These are phyloP conservation scores for Aspergillus kassunensis DNA, from an alignment of 495 filamentous ascomycete species.

Conservation along the genomic window DNA sequence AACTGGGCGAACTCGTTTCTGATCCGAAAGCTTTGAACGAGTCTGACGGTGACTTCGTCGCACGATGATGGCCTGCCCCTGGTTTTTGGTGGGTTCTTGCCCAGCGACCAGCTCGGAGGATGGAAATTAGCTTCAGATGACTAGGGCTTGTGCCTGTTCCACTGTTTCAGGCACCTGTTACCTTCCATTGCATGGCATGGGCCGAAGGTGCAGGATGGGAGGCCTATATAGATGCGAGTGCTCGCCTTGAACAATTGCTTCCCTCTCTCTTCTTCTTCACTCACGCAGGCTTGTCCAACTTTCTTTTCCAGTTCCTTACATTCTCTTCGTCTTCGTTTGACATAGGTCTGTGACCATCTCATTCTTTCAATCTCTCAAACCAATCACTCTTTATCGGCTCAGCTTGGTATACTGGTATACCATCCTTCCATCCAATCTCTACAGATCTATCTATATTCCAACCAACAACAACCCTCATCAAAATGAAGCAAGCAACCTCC, in stretches of 20 bases:
- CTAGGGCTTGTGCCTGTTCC: not conserved
- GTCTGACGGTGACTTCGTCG: conserved; percentile 9
- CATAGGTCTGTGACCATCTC: conserved; percentile 35
- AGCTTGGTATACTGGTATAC: conserved; percentile 38
- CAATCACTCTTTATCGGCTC: conserved; percentile 25
- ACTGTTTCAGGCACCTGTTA: conserved; percentile 1
- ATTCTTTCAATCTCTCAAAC: conserved; percentile 19
- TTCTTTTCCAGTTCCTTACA: conserved; percentile 22
- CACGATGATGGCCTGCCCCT: conserved; percentile 13
- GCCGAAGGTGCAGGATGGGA: not conserved
- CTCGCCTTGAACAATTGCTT: not conserved
- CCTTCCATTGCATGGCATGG: not conserved
- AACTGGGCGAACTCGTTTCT: not conserved
- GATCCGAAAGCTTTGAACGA: not conserved
- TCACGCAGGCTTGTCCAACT: conserved; percentile 20
- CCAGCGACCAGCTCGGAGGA: no score
- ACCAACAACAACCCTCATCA: conserved; percentile 14
- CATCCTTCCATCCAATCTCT: conserved; percentile 21
- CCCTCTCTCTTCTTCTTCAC: conserved; percentile 18
- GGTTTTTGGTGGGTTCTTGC: conserved; percentile 6
- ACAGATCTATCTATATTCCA: not conserved
- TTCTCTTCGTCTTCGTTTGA: conserved; percentile 26
- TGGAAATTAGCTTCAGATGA: conserved; percentile 2
- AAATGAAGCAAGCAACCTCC: conserved; percentile 35
- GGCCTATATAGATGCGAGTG: conserved; percentile 13